Conservation (phyloP, 2,329 filamentous ascomycete genomes). For the Tolypocladium ophioglossoides region DNA sequence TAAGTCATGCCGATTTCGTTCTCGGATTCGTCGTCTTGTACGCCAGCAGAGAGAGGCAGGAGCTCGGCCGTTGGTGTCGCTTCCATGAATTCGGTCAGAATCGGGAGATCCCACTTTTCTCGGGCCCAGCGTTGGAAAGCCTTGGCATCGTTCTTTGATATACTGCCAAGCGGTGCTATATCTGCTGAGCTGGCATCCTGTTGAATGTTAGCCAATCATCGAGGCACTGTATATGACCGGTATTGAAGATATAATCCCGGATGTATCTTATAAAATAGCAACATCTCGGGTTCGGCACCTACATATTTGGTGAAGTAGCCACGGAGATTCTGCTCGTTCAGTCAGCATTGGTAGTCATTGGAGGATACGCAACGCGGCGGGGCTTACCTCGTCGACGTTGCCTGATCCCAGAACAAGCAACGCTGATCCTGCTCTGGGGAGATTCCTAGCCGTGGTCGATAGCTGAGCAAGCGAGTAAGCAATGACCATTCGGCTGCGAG, state of each 20-base stretch:
- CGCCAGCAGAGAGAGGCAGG: slow-evolving; percentile 27
- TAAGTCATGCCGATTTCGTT: slow-evolving; percentile 31
- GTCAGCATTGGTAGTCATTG: too few relatives aligned
- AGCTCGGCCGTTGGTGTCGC: slow-evolving; percentile 46
- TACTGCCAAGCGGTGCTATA: slow-evolving; percentile 44
- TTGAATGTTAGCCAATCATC: neutral
- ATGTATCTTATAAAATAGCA: too few relatives aligned
- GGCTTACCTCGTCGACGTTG: slow-evolving; percentile 24
- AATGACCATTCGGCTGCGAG: slow-evolving; percentile 52
- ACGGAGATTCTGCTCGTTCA: slow-evolving; percentile 23
- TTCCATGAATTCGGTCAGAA: slow-evolving; percentile 51
- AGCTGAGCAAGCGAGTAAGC: slow-evolving; percentile 54
- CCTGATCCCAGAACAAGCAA: slow-evolving; percentile 52
- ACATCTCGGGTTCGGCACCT: too few relatives aligned
- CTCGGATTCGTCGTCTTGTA: slow-evolving; percentile 26
- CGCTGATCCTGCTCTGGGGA: slow-evolving; percentile 39
- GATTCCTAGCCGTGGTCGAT: slow-evolving; percentile 45
- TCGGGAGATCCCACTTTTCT: slow-evolving; percentile 46
- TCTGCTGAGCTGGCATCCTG: slow-evolving; percentile 42
- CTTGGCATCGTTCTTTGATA: slow-evolving; percentile 53
- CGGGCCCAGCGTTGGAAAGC: slow-evolving; percentile 50
- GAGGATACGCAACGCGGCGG: too few relatives aligned
- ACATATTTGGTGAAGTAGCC: slow-evolving; percentile 41
- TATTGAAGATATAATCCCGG: too few relatives aligned
- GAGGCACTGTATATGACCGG: too few relatives aligned